Conservation (phyloP, 78 protist genomes). For the Dictyostelium purpureum region DNA sequence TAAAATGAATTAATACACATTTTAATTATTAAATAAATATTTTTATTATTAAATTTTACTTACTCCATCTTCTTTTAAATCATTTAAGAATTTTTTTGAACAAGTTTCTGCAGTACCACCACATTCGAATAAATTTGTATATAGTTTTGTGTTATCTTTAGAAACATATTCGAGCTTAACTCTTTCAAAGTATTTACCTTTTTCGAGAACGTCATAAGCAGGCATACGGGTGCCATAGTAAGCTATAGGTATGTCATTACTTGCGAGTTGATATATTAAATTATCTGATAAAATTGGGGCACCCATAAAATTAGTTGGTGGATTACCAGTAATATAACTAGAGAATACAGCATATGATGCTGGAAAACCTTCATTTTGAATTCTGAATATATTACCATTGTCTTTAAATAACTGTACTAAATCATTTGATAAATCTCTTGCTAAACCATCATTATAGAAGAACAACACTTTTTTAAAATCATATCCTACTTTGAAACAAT, state of each 20-base stretch:
- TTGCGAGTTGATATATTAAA: conserved; percentile 16
- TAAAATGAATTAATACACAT: too few species aligned
- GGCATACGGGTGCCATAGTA: conserved; percentile 68
- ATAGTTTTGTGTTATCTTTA: not conserved
- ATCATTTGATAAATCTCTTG: conserved; percentile 46
- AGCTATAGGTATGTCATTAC: not conserved
- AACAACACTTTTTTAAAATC: conserved; percentile 5
- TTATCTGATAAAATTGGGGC: conserved; percentile 31
- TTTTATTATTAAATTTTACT: too few species aligned
- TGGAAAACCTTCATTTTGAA: conserved; percentile 74
- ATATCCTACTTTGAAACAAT: not conserved
- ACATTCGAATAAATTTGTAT: conserved; percentile 24
- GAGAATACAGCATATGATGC: conserved; percentile 63
- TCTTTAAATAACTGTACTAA: not conserved
- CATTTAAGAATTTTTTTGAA: not conserved
- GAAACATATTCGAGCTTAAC: conserved; percentile 8
- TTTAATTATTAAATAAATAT: too few species aligned
- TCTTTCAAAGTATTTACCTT: conserved; percentile 23
- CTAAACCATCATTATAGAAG: conserved; percentile 70
- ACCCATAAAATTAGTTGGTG: conserved; percentile 75
- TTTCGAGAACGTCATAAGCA: conserved; percentile 51
- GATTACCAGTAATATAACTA: conserved; percentile 31
- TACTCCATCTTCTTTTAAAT: not conserved
- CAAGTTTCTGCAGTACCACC: not conserved
- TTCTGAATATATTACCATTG: conserved; percentile 37